Percentiles rank a stretch among this genome's conserved stretches.
Conservation (phyloP, 345 rosid genomes). For the Brassica nigra region DNA sequence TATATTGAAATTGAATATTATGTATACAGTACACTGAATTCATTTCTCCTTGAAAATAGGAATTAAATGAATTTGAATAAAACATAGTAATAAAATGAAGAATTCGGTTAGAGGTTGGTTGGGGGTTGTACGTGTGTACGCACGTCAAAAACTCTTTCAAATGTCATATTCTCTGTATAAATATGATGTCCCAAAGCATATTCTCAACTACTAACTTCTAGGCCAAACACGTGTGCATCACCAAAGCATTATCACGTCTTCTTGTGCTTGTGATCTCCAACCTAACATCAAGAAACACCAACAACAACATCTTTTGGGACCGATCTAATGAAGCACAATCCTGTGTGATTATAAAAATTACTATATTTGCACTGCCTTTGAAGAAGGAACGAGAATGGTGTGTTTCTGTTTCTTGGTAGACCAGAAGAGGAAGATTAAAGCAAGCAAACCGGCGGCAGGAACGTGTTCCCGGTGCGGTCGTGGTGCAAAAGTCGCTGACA, state of each 20-base stretch:
- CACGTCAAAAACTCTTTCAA: conserved; percentile 7
- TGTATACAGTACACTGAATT: neutral
- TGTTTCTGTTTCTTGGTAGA: conserved; percentile 76
- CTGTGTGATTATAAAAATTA: neutral
- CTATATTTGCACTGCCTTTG: neutral
- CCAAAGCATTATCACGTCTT: neutral
- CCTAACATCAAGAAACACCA: neutral
- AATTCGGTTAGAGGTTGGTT: conserved; percentile 30
- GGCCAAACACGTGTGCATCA: conserved; percentile 15
- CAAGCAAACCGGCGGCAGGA: conserved; percentile 71
- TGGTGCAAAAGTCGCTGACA: conserved; percentile 65
- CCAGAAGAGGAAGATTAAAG: conserved; percentile 50
- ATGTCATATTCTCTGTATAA: neutral
- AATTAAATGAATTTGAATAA: neutral
- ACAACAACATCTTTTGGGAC: neutral
- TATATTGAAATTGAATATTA: neutral
- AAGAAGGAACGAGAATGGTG: conserved; percentile 45
- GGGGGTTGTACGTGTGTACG: conserved; percentile 20
- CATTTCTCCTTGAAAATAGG: conserved; percentile 2
- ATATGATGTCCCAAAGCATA: conserved; percentile 2
- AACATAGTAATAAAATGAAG: neutral
- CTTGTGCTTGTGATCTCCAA: neutral
- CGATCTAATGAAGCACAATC: neutral
- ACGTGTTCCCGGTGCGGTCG: conserved; percentile 57
- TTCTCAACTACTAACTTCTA: conserved; percentile 3